These are phyloP conservation scores for Phialophora chinensis DNA, from an alignment of 2,329 filamentous ascomycete genomes.

Conservation along the genomic window DNA sequence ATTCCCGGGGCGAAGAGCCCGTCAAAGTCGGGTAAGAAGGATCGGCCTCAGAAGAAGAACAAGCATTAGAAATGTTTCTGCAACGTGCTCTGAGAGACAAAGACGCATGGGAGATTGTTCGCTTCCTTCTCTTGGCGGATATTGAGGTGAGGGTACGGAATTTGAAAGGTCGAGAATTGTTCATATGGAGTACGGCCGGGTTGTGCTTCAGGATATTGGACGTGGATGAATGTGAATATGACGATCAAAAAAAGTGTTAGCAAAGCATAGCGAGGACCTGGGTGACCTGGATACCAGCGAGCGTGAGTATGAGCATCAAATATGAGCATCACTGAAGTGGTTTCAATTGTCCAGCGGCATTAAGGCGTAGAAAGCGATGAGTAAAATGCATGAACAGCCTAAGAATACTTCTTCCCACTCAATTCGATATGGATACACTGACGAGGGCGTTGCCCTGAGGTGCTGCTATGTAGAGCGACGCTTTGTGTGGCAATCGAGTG, in stretches of 20 bases:
- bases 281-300: conserved; percentile 12
- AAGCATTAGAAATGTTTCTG: not conserved
- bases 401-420: conserved; percentile 1
- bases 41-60: not conserved
- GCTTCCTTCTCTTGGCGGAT: not conserved
- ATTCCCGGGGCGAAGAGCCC: not conserved
- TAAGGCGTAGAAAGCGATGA: conserved; percentile 2
- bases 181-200: not conserved
- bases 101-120: not conserved
- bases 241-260: conserved; percentile 9
- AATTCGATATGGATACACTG: not conserved
- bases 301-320: conserved; percentile 11
- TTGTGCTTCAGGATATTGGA: not conserved
- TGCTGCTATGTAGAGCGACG: not conserved
- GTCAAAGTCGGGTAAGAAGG: not conserved
- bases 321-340: not conserved
- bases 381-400: not conserved
- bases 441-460: not conserved
- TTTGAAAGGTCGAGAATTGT: not conserved
- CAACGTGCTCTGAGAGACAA: not conserved
- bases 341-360: not conserved
- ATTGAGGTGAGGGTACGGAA: not conserved
- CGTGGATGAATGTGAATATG: conserved; percentile 2
- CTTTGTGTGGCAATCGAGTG: not conserved
- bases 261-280: conserved; percentile 25